Evolutionary conservation across 2,329 filamentous ascomycete genomes (phyloP), one percentile per base, ranked within the genome.

Genomic region (Paraconiothyrium brasiliense): DNA sequence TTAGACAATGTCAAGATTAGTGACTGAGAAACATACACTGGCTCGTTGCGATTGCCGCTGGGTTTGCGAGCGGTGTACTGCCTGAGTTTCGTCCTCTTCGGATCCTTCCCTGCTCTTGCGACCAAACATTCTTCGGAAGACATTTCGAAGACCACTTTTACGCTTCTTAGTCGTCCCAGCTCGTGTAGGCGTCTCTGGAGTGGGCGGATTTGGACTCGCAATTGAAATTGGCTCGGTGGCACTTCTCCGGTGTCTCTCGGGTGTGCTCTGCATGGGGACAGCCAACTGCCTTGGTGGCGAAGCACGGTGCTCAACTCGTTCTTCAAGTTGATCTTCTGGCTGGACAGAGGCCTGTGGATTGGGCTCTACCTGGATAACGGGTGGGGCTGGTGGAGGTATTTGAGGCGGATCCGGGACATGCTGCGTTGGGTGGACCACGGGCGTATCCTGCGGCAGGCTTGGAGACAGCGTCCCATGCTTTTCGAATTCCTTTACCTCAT

Each of bases 91-190:
- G 11, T 61, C 62, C 49, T 74, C 66, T 8, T 66, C 64, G 8
- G 58, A 58, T 49, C 72, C 70, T 11, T 76, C 73, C 16, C 69
- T 72, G 35, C 69, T 67, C 59, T 67, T 76, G 41, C 72, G 69
- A 14, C 77, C 73, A 57, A 79, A 79, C 72, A 79, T 79, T 56
- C 77, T 77, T 3, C 76, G 71, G 52, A 79, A 76, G 7, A 77
- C 77, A 63, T 70, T 70, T 39, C 73, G 65, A 30, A 79, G 67
- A 9, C 76, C 75, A 44, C 77, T 77, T 59, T 75, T 76, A 41
- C 75, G 72, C 64, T 77, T 75, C 65, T 73, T 75, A 68, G 72
- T 76, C 37, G 72, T 67, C 11, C 69, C 61, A 52, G 65, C 57
- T 49, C 71, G 70, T 9, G 61, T 63, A n/a, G 66, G 60, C 52